These are phyloP conservation scores for Anisodus acutangulus DNA, from an alignment of 257 asterid species.

Conservation along the genomic window DNA sequence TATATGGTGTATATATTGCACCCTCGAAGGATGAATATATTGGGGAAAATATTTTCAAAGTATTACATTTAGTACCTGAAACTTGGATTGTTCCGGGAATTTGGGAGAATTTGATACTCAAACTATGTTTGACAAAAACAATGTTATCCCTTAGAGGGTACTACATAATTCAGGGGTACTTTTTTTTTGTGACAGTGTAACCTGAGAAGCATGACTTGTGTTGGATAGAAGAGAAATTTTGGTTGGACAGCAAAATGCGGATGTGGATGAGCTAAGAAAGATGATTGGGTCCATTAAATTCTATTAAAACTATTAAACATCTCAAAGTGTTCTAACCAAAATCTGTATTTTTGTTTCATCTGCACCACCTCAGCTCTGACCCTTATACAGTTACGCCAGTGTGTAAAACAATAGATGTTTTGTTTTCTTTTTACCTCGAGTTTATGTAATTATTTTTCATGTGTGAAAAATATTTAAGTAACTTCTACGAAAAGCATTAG, in stretches of 20 bases:
- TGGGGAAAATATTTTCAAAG: too few species aligned
- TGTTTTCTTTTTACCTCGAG: background rate
- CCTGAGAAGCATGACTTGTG: background rate
- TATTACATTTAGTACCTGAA: constrained; percentile 79
- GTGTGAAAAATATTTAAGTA: too few species aligned
- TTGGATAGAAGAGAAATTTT: constrained; percentile 31
- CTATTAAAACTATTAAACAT: too few species aligned
- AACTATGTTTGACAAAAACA: background rate
- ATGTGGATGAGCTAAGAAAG: constrained; percentile 51
- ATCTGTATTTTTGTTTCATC: constrained; percentile 35
- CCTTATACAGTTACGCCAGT: background rate
- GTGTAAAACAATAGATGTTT: background rate
- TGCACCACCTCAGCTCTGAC: background rate
- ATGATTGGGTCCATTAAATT: constrained; percentile 59
- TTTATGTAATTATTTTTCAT: background rate
- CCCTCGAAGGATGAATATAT: too few species aligned
- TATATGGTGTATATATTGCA: too few species aligned
- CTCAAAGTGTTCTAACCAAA: constrained; percentile 29
- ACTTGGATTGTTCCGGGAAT: constrained; percentile 96
- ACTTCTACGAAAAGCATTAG: too few species aligned
- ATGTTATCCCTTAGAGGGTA: constrained; percentile 17
- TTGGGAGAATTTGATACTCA: constrained; percentile 35
- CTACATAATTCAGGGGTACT: background rate
- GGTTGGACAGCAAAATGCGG: constrained; percentile 47
- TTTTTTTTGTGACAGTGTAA: background rate